Base-by-base conservation (phyloP, 495 filamentous ascomycete species). In the Lasiosphaeriaceae sp. region DNA sequence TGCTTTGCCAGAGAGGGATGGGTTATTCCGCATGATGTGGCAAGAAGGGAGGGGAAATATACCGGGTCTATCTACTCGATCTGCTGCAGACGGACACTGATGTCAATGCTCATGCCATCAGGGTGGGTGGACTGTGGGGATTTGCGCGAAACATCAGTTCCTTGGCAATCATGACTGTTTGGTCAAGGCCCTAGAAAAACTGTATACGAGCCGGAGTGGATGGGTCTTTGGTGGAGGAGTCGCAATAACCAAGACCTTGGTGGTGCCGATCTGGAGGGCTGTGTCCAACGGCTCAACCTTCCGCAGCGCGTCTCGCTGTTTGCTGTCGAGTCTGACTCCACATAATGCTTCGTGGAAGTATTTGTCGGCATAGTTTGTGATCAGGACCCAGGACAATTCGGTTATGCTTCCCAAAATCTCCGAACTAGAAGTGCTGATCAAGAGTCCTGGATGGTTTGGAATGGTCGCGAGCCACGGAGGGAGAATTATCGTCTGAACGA, bases 391-490 rank as follows among this genome's bases (percentile, higher is more conserved):
- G 11, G 39, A 35, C 51, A 44, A 46, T 54, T 54, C 39, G 37
- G 22, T 45, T 29, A 54, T 29, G 39, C 51, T 54, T 54, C 39
- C 51, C 20, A 54, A 19, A 54, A 54, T 54, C 51, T 54, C 51
- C 21, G 39, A 54, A 54, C 51, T 45, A 17, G 45, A 54, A 45
- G 51, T 54, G 51, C 37, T 54, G 22, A 54, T 54, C 19, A 54
- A 54, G 34, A 54, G 51, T 44, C 51, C 51, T 35, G 45, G 39
- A 46, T 54, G 44, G 37, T 46, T 45, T 9, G 51, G 51, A 45
- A 54, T 54, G 22, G 37, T 29, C 12, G 6, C 23, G 12, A 54
- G 51, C 16, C 44, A 23, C n/a, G 37, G 51, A 46, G 51, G 51
- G 22, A 54, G 39, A 11, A 54, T 35, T 12, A 45, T 37, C n/a